phyloP scores from a whole-genome alignment of 2,329 filamentous ascomycete species.

The Aureobasidium leucospermi region DNA sequence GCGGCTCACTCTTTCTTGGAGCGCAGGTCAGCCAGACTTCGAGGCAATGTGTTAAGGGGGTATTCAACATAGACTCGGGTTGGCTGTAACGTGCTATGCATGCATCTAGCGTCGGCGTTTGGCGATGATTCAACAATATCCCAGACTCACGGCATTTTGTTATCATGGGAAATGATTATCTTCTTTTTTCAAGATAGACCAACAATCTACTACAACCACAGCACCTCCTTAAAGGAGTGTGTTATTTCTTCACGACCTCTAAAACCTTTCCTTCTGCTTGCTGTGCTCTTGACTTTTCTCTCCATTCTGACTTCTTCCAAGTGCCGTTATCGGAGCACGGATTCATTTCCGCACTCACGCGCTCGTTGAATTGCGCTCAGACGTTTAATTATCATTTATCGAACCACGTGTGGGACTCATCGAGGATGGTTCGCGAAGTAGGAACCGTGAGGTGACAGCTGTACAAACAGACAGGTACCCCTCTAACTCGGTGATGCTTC shows the following conservation, averaged over 20 bases:
- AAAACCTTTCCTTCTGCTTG: not conserved
- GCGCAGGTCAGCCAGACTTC: constrained; percentile 14
- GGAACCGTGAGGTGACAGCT: not conserved
- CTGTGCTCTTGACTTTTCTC: not conserved
- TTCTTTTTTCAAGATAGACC: constrained; percentile 13
- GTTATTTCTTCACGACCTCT: constrained; percentile 1
- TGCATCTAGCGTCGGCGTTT: constrained; percentile 21
- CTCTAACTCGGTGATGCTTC: not conserved
- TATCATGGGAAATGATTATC: constrained; percentile 11
- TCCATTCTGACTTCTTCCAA: not conserved
- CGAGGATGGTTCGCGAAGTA: not conserved
- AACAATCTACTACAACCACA: constrained; percentile 8
- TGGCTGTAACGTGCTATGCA: constrained; percentile 16
- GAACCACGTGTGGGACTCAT: not conserved
- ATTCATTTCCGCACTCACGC: not conserved
- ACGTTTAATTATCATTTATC: not conserved
- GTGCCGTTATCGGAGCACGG: not conserved
- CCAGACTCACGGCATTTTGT: constrained; percentile 15
- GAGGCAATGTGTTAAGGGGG: constrained; percentile 17
- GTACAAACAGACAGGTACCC: not conserved
- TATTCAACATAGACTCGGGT: constrained; percentile 21
- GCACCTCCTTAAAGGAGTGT: not conserved
- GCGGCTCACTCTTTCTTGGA: constrained; percentile 4
- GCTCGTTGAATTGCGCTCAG: constrained; percentile 2
- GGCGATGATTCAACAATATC: constrained; percentile 22